Evolutionary conservation across 345 rosid species (phyloP).

Genomic region (Syzygium aromaticum): DNA sequence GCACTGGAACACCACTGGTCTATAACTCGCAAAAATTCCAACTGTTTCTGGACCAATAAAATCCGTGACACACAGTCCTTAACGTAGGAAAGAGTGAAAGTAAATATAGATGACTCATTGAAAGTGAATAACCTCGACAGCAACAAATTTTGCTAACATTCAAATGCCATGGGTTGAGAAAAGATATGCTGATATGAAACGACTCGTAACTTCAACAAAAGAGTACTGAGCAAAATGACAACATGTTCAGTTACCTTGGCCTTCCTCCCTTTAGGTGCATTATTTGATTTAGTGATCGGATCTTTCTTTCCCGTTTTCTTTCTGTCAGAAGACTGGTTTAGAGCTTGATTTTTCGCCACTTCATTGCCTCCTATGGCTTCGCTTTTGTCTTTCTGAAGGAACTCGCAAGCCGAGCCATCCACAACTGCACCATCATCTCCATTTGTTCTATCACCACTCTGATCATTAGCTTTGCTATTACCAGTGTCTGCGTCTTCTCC

Average conservation of each 20-base stretch:
- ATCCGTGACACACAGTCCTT: background rate
- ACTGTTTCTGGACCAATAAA: background rate
- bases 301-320: conserved; percentile 34
- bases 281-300: conserved; percentile 35
- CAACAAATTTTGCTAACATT: background rate
- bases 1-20: background rate
- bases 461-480: conserved; percentile 13
- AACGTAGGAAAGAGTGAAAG: background rate
- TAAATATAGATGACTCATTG: background rate
- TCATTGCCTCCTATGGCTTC: conserved; percentile 18
- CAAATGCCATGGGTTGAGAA: background rate
- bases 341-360: conserved; percentile 2
- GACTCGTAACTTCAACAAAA: background rate
- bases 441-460: conserved; percentile 10
- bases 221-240: background rate
- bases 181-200: background rate
- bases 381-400: conserved; percentile 12
- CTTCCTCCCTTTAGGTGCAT: conserved; percentile 70
- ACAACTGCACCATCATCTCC: conserved; percentile 11
- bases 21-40: background rate
- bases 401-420: conserved; percentile 16
- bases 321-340: conserved; percentile 12
- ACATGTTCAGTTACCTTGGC: conserved; percentile 38
- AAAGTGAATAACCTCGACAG: background rate
- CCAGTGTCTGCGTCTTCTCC: conserved; percentile 17